Conservation (phyloP, 768 basidiomycete species). For the Mycena metata region DNA sequence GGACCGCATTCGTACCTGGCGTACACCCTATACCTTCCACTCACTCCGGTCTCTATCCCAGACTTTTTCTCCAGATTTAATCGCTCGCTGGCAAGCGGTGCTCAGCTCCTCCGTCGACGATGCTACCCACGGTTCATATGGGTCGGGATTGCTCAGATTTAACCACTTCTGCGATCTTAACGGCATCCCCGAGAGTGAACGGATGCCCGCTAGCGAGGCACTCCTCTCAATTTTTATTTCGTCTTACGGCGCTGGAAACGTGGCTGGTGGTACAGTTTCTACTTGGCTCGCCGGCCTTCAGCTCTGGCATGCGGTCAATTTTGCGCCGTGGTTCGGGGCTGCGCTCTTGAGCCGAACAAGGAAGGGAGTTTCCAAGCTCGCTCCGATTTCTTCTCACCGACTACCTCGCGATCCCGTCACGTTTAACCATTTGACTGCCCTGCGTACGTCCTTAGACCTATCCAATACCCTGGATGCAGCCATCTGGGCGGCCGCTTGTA, state of each 20-base stretch:
- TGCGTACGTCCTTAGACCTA: not conserved
- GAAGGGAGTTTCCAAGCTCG: conserved; percentile 13
- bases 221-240: not conserved
- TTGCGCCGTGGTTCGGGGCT: not conserved
- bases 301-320: too few species aligned
- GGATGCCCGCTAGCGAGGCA: conserved; percentile 45
- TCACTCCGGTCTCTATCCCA: not conserved
- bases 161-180: conserved; percentile 52
- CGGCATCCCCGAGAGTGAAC: conserved; percentile 40
- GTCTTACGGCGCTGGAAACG: conserved; percentile 4
- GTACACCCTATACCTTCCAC: conserved; percentile 15
- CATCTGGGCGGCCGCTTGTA: conserved; percentile 1
- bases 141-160: conserved; percentile 49
- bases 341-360: not conserved
- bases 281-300: conserved; percentile 1
- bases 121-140: conserved; percentile 44
- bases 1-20: conserved; percentile 9
- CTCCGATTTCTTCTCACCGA: not conserved
- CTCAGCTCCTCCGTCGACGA: conserved; percentile 32
- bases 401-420: conserved; percentile 10
- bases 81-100: conserved; percentile 18
- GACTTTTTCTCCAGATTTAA: conserved; percentile 18
- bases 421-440: conserved; percentile 1
- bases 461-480: conserved; percentile 7
- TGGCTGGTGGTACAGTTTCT: not conserved